phyloP scores from a whole-genome alignment of 352 stramenopile species.

The Globisporangium carolinianum region DNA sequence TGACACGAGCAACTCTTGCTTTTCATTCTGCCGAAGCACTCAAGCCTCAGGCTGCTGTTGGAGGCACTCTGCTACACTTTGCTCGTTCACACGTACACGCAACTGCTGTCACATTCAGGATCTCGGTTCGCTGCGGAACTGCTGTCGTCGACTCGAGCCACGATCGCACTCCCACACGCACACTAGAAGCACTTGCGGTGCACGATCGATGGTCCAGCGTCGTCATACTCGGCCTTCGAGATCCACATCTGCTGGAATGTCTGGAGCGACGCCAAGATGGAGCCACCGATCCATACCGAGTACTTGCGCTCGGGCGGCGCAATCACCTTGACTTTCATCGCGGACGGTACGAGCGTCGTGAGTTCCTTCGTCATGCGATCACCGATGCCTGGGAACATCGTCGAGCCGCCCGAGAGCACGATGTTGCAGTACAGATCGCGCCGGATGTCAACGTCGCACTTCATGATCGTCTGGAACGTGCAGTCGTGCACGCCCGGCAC shows the following conservation, averaged over 20 bases:
- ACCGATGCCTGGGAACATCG: slow-evolving; percentile 94
- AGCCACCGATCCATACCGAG: slow-evolving; percentile 97
- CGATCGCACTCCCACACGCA: neutral
- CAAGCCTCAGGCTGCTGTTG: neutral
- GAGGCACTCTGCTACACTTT: neutral
- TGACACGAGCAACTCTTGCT: too few species aligned
- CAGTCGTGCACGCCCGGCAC: slow-evolving; percentile 65
- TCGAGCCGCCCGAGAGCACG: slow-evolving; percentile 94
- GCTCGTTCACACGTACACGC: neutral
- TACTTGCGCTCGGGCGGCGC: slow-evolving; percentile 92
- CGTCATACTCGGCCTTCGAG: slow-evolving; percentile 96
- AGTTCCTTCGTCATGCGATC: slow-evolving; percentile 94
- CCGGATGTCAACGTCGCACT: slow-evolving; percentile 57
- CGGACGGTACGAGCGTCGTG: slow-evolving; percentile 76
- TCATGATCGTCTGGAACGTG: slow-evolving; percentile 81
- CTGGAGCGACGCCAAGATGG: slow-evolving; percentile 94
- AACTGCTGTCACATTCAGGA: neutral
- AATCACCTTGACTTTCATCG: slow-evolving; percentile 95
- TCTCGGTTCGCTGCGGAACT: too few species aligned
- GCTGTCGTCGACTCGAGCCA: neutral
- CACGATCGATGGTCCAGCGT: slow-evolving; percentile 94
- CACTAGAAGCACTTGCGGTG: slow-evolving; percentile 89
- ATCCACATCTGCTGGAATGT: slow-evolving; percentile 99
- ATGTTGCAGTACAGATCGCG: slow-evolving; percentile 92
- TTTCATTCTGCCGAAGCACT: neutral